These are phyloP conservation scores for Tylopilus plumbeoviolaceoides DNA, from an alignment of 768 basidiomycete species.

Conservation along the genomic window DNA sequence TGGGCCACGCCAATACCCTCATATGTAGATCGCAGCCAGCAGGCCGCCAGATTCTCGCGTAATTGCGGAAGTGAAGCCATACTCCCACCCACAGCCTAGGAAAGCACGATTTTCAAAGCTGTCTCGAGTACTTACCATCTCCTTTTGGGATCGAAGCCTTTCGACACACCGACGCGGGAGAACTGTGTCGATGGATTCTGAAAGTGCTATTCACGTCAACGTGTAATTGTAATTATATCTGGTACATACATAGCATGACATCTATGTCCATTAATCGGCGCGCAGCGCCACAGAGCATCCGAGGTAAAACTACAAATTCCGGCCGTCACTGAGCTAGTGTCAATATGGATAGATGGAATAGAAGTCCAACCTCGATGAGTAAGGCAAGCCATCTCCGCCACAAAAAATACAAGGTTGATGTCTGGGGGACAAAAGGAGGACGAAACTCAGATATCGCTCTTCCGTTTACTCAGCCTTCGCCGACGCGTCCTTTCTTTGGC, in stretches of 20 bases:
- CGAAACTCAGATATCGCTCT: conserved; percentile 21
- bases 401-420: conserved; percentile 9
- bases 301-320: conserved; percentile 12
- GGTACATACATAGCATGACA: not conserved
- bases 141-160: conserved; percentile 5
- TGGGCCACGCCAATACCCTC: conserved; percentile 12
- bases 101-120: no score
- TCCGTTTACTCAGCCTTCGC: conserved; percentile 34
- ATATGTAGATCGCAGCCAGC: conserved; percentile 20
- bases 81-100: no score
- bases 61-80: conserved; percentile 27
- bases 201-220: not conserved
- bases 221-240: conserved; percentile 1
- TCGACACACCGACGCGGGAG: conserved; percentile 2
- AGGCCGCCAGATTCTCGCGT: conserved; percentile 19
- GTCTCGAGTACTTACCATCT: no score
- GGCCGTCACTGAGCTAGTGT: conserved; percentile 6
- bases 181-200: not conserved
- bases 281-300: conserved; percentile 11
- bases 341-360: conserved; percentile 10
- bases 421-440: conserved; percentile 3
- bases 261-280: conserved; percentile 10
- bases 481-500: conserved; percentile 25
- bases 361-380: conserved; percentile 19
- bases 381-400: conserved; percentile 19